Base-by-base conservation (phyloP, 129 eudicot species). In the Gnaphalium uliginosum region DNA sequence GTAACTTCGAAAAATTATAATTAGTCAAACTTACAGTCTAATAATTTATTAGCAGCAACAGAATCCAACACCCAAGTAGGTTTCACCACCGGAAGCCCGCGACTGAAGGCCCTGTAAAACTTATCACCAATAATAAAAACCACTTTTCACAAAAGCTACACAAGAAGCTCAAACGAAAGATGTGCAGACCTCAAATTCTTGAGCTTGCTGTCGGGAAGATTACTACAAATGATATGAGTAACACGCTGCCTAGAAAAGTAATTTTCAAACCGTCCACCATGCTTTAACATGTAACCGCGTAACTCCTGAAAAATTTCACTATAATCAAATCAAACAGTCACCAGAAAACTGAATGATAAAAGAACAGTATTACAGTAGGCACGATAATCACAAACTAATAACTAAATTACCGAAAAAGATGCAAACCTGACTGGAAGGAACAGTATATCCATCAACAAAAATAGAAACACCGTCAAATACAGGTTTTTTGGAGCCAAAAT, bases 371-470 rank as follows among this genome's bases (percentile, higher is more conserved):
- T 43, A 43, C 51, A 43, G 18, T 2, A 43, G 17, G 51, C 27
- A 50, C 8, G 11, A 51, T 6, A 46, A 11, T 11, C 60, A 64
- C 26, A 22, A 58, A 14, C 8, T 22, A 30, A 69, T 41, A 5
- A 43, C 51, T 21, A 76, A 66, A 62, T 22, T 58, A 48, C 5
- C 18, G 63, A 74, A 76, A 61, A n/a, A 27, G 27, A 63, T 71
- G 54, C 71, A 65, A 88, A 93, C 98, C 97, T 93, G 98, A 78
- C 89, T 93, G 33, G 98, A 90, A 68, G 98, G 98, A 46, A 85
- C 79, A 1, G 98, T 90, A 74, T 86, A 90, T 78, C 98, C 98
- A 79, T 93, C 97, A 73, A 93, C 97, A 82, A 90, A 93, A 23
- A 93, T 90, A 67, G 98, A 86, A 60, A 93, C 98, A 75, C 96